phyloP scores from a whole-genome alignment of 768 basidiomycete species.

The Lactifluus echinatus region DNA sequence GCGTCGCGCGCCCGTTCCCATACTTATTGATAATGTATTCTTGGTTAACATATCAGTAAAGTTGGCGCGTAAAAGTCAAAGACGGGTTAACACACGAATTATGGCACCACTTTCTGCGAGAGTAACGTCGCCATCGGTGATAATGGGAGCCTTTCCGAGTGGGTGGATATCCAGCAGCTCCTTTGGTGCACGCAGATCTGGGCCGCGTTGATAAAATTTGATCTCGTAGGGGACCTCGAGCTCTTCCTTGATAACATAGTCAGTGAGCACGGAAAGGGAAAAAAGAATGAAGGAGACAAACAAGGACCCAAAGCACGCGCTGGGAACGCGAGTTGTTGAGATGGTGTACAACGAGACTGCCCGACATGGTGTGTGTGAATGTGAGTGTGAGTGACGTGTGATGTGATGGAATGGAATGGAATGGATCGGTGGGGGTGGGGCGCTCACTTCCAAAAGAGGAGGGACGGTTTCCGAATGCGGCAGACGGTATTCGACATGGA shows the following conservation, averaged over 20 bases:
- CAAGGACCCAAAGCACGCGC: constrained; percentile 40
- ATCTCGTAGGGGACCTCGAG: constrained; percentile 38
- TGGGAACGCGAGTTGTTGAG: constrained; percentile 43
- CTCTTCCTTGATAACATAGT: constrained; percentile 52
- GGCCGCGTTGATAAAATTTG: constrained; percentile 32
- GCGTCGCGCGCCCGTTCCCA: constrained; percentile 25
- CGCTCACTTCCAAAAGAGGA: neutral
- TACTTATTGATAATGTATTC: constrained; percentile 38
- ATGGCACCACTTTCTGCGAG: constrained; percentile 40
- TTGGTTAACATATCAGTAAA: constrained; percentile 3
- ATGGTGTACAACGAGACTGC: constrained; percentile 32
- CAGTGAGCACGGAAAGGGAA: neutral
- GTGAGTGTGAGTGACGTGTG: neutral
- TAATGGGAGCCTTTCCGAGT: constrained; percentile 41
- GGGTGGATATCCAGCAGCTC: constrained; percentile 34
- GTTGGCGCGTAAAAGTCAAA: neutral
- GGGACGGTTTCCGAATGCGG: neutral
- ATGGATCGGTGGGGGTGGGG: neutral
- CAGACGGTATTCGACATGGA: too few species aligned
- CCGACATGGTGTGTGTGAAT: neutral
- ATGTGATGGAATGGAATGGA: neutral
- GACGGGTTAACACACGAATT: constrained; percentile 27
- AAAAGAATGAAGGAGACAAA: constrained; percentile 14
- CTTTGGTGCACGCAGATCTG: constrained; percentile 29
- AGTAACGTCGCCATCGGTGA: constrained; percentile 37